Evolutionary conservation across 345 rosid species (phyloP).

Genomic region (Isatis tinctoria): DNA sequence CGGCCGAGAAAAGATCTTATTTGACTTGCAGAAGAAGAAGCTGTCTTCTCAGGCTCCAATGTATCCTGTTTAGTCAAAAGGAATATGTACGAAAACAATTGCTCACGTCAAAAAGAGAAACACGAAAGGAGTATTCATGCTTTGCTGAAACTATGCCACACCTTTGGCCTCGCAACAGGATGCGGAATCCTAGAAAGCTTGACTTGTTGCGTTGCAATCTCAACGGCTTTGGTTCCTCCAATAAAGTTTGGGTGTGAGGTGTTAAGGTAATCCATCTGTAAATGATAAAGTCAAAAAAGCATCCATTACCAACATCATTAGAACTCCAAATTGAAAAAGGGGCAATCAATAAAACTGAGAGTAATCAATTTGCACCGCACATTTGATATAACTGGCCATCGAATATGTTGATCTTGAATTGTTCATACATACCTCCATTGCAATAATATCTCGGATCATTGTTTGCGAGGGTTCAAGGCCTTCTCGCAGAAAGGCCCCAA

Average conservation of each 20-base stretch:
- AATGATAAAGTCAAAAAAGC: conserved; percentile 5
- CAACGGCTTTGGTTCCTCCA: conserved; percentile 93
- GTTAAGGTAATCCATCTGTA: conserved; percentile 94
- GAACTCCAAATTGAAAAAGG: background rate
- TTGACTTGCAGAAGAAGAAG: conserved; percentile 52
- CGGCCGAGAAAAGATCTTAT: conserved; percentile 74
- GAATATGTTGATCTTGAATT: background rate
- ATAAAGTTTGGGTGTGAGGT: conserved; percentile 91
- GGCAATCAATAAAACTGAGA: background rate
- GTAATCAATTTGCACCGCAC: background rate
- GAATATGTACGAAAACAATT: background rate
- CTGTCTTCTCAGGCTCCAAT: conserved; percentile 62
- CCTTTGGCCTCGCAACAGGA: conserved; percentile 56
- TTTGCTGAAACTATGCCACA: conserved; percentile 13
- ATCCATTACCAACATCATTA: background rate
- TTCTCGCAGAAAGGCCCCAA: conserved; percentile 72
- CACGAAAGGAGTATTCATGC: background rate
- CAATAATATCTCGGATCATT: conserved; percentile 88
- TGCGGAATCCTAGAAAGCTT: conserved; percentile 55
- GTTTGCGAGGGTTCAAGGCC: conserved; percentile 93
- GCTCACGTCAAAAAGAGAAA: background rate
- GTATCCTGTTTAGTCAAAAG: conserved; percentile 47
- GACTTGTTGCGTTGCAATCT: conserved; percentile 65
- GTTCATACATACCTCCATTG: conserved; percentile 69
- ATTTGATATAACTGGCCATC: background rate